These are phyloP conservation scores for Diplotaxis tenuifolia DNA, from an alignment of 345 rosid species.

Conservation along the genomic window DNA sequence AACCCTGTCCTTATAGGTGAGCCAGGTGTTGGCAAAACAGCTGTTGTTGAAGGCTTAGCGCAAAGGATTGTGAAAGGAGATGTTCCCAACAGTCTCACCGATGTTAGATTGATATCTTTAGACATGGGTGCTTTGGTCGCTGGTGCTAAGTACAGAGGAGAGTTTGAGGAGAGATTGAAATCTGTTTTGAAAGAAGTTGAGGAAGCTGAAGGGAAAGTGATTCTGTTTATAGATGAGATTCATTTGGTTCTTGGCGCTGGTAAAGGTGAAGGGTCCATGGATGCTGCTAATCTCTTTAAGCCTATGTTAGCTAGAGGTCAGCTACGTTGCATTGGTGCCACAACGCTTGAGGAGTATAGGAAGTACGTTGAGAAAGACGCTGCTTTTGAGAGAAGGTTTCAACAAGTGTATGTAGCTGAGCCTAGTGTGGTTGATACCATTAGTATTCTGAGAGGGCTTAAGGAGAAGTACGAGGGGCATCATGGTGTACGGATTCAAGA, in stretches of 20 bases:
- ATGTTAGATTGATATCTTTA: slow-evolving; percentile 80
- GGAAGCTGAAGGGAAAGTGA: slow-evolving; percentile 91
- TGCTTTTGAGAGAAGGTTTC: slow-evolving; percentile 90
- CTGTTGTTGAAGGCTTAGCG: slow-evolving; percentile 91
- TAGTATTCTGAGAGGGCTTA: slow-evolving; percentile 86
- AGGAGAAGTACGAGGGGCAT: slow-evolving; percentile 91
- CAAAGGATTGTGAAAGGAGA: slow-evolving; percentile 88
- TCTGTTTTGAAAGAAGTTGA: slow-evolving; percentile 90
- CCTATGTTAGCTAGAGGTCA: slow-evolving; percentile 98
- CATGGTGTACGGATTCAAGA: slow-evolving; percentile 92
- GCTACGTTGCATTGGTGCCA: slow-evolving; percentile 90
- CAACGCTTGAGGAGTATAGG: slow-evolving; percentile 89
- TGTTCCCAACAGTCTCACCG: slow-evolving; percentile 78
- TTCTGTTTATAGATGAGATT: slow-evolving; percentile 89
- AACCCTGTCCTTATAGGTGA: slow-evolving; percentile 94
- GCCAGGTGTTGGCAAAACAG: slow-evolving; percentile 95
- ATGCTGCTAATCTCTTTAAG: slow-evolving; percentile 91
- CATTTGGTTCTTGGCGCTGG: slow-evolving; percentile 99
- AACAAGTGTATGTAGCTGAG: slow-evolving; percentile 88
- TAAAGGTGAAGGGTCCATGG: slow-evolving; percentile 87
- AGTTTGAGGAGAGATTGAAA: slow-evolving; percentile 82
- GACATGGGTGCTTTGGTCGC: slow-evolving; percentile 92
- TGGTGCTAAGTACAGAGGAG: slow-evolving; percentile 86
- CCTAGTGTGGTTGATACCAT: slow-evolving; percentile 82
- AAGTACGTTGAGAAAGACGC: slow-evolving; percentile 98